Percentiles rank a stretch among this genome's conserved stretches.
These are phyloP conservation scores for Soucietia sequanensis DNA, from an alignment of 805 yeast species.

Conservation along the genomic window DNA sequence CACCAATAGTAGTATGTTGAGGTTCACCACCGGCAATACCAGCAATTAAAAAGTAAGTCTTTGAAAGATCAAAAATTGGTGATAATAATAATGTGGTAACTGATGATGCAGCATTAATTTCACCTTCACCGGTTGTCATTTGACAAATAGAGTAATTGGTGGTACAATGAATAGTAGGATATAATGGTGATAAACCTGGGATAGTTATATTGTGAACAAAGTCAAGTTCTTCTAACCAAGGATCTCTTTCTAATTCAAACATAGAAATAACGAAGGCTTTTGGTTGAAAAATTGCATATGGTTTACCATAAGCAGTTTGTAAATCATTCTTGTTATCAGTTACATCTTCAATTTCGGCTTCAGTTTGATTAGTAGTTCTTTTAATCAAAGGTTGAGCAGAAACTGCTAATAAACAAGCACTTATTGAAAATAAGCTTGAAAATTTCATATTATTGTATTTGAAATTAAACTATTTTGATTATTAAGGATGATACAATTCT, in stretches of 20 bases:
- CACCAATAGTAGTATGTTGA: constrained; percentile 52
- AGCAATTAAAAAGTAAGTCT: constrained; percentile 60
- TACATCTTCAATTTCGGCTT: constrained; percentile 1
- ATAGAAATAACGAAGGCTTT: constrained; percentile 54
- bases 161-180: constrained; percentile 57
- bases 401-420: constrained; percentile 7
- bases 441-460: constrained; percentile 24
- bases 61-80: constrained; percentile 55
- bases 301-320: constrained; percentile 26
- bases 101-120: constrained; percentile 63
- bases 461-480: too few species aligned
- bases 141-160: constrained; percentile 54
- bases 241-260: constrained; percentile 52
- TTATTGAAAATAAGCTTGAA: constrained; percentile 10
- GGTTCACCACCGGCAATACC: constrained; percentile 72
- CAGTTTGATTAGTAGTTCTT: constrained; percentile 13
- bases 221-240: constrained; percentile 50
- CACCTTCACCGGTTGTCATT: constrained; percentile 68
- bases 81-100: constrained; percentile 52
- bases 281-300: constrained; percentile 45
- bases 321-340: constrained; percentile 13
- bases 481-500: too few species aligned
- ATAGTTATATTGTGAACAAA: constrained; percentile 54
- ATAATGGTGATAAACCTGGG: constrained; percentile 65
- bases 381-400: constrained; percentile 15